Evolutionary conservation across 257 asterid genomes (phyloP).

Genomic region (Ophiorrhiza pumila): DNA sequence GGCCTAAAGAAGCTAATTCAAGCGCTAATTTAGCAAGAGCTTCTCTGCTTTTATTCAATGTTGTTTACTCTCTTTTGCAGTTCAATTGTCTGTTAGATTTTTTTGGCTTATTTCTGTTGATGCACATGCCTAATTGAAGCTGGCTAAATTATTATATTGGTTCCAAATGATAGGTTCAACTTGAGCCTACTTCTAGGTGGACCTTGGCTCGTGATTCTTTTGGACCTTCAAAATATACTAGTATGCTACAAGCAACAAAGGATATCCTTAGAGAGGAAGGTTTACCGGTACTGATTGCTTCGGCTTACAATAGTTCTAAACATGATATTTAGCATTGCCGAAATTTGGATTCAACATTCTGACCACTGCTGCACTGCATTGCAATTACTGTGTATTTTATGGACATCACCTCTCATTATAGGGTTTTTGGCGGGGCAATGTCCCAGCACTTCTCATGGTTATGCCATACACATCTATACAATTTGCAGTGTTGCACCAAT

Average conservation of each 20-base stretch:
- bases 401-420: slow-evolving; percentile 21
- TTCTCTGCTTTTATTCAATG: background rate
- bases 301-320: background rate
- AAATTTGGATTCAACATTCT: background rate
- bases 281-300: slow-evolving; percentile 47
- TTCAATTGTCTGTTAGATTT: background rate
- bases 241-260: slow-evolving; percentile 87
- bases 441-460: slow-evolving; percentile 93
- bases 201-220: slow-evolving; percentile 53
- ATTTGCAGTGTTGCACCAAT: slow-evolving; percentile 68
- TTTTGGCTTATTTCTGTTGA: background rate
- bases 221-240: slow-evolving; percentile 65
- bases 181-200: slow-evolving; percentile 89
- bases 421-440: slow-evolving; percentile 99
- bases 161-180: slow-evolving; percentile 62
- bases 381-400: slow-evolving; percentile 10
- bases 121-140: background rate
- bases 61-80: background rate
- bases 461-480: slow-evolving; percentile 97
- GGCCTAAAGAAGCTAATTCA: background rate
- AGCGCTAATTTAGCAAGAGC: background rate
- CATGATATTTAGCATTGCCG: background rate
- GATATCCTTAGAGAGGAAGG: slow-evolving; percentile 97
- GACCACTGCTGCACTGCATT: background rate
- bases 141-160: slow-evolving; percentile 17